Base-by-base conservation (phyloP, 352 stramenopile species). In the Blastocystis sp. region DNA sequence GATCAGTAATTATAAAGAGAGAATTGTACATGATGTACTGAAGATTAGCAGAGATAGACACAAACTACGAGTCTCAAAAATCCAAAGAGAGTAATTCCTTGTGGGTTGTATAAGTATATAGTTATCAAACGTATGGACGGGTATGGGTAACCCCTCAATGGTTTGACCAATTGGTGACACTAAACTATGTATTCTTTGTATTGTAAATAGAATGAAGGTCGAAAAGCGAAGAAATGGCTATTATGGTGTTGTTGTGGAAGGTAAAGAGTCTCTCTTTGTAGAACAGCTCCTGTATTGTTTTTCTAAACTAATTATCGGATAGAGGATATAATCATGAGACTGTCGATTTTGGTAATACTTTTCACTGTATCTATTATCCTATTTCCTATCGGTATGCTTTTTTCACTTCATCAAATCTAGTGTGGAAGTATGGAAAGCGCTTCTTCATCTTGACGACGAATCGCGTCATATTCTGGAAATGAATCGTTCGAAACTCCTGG, bases 61-160 rank as follows among this genome's bases (percentile, higher is more conserved):
- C 13, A 59, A 59, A 59, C 50, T 59, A 59, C 66, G 66, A 13
- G 50, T 78, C 7, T 54, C n/a, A 13, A 78, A 78, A 30, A 62
- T 78, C 3, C 34, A 78, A 78, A 53, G 39, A 68, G 47, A 68
- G 47, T 68, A 26, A 2, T 34, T 55, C 50, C 30, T 45, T 56
- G 68, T 9, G 45, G 5, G 30, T 8, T 11, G 11, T 16, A 68
- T 85, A 26, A 16, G 18, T 66, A 68, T 75, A 3, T 53, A 55
- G 50, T 68, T 66, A 39, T 50, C 34, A 50, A 34, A 53, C 53
- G 0, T 85, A 69, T 68, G 73, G 20, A 20, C 53, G 53, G 20
- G 41, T 85, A 53, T 85, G 73, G 73, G 54, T 85, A 34, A 66
- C 73, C 3, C 73, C 73, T 11, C 47, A 65, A 24, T 85, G 59